phyloP scores from a whole-genome alignment of 352 stramenopile species.

The Phytophthora tubulina region DNA sequence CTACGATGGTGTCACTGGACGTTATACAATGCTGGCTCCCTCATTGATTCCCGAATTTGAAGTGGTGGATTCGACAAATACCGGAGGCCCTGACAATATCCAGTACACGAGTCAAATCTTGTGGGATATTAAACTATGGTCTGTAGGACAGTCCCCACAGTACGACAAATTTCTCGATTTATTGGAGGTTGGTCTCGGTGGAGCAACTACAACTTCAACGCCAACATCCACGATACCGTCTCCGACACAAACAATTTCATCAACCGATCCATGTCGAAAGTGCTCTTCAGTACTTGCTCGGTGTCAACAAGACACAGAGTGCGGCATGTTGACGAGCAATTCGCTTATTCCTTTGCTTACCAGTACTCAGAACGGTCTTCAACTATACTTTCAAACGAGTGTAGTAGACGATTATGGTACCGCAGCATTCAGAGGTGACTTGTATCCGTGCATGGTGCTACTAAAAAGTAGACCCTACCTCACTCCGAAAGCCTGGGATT shows the following conservation, averaged over 20 bases:
- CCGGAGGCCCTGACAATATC: neutral
- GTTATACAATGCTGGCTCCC: constrained; percentile 14
- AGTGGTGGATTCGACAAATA: neutral
- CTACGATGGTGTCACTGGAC: constrained; percentile 8
- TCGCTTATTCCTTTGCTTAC: constrained; percentile 2
- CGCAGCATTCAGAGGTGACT: constrained; percentile 2
- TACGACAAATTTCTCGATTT: constrained; percentile 22
- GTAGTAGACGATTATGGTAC: constrained; percentile 2
- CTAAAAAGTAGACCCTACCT: neutral
- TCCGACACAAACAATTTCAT: neutral
- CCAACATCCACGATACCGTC: neutral
- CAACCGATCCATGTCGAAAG: constrained; percentile 10
- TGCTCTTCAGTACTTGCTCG: constrained; percentile 9
- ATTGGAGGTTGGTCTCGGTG: constrained; percentile 7
- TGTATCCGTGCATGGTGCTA: constrained; percentile 3
- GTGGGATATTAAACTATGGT: too few species aligned
- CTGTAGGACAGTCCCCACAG: neutral
- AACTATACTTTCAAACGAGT: neutral
- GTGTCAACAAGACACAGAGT: constrained; percentile 13
- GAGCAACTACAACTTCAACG: neutral
- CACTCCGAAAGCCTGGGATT: constrained; percentile 14
- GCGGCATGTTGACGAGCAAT: neutral
- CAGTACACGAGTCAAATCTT: too few species aligned
- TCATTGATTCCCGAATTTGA: constrained; percentile 7
- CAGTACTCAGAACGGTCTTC: neutral